These are phyloP conservation scores for Larix kaempferi DNA, from an alignment of 75 land plant genomes.

Conservation along the genomic window DNA sequence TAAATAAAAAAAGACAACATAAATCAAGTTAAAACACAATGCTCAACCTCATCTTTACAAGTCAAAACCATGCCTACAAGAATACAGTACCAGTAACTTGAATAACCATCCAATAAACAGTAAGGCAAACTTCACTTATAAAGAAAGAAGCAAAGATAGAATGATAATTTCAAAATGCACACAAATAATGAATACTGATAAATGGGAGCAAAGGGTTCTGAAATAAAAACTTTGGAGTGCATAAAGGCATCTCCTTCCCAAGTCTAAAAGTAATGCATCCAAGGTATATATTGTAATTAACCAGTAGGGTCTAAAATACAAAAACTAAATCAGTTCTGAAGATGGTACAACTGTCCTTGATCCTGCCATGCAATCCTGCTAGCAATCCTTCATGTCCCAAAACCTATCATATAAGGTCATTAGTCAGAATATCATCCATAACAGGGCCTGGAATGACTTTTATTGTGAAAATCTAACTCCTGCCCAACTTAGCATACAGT, in stretches of 20 bases:
- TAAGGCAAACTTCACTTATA: not conserved
- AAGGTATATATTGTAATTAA: not conserved
- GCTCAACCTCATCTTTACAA: not conserved
- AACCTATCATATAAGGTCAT: no score
- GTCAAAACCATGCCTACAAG: conserved; percentile 1
- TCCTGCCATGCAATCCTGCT: no score
- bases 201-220: not conserved
- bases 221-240: no score
- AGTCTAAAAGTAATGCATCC: no score
- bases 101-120: not conserved
- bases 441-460: no score
- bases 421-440: no score
- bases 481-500: no score
- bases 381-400: no score
- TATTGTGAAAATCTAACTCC: no score
- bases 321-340: no score
- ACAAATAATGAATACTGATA: not conserved
- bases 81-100: not conserved
- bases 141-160: not conserved
- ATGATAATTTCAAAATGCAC: not conserved
- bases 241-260: no score
- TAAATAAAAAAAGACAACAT: not conserved
- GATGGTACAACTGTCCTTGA: no score
- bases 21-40: not conserved
- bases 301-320: not conserved